Percentiles rank a stretch among this genome's conserved stretches.
These are phyloP conservation scores for Abelmoschus esculentus DNA, from an alignment of 345 rosid genomes.

Conservation along the genomic window DNA sequence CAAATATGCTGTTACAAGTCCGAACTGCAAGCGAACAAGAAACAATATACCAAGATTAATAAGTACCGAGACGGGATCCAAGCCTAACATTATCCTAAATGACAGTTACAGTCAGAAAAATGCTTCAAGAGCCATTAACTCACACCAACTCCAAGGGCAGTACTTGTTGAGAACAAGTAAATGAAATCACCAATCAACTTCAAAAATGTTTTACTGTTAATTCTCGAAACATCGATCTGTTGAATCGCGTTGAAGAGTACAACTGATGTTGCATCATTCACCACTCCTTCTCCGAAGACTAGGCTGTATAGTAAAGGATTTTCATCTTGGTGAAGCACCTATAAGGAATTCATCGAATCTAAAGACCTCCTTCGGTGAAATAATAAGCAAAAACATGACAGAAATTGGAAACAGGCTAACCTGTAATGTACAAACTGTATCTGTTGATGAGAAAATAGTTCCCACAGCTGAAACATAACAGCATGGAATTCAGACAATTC, in stretches of 20 bases:
- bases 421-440: constrained; percentile 94
- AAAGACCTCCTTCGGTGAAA: not conserved
- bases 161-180: constrained; percentile 72
- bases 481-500: constrained; percentile 11
- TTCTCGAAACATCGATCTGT: constrained; percentile 50
- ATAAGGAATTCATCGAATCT: not conserved
- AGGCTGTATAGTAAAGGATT: constrained; percentile 77
- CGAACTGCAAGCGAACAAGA: constrained; percentile 40
- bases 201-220: constrained; percentile 37
- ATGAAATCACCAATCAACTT: constrained; percentile 50
- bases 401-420: constrained; percentile 24
- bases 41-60: constrained; percentile 2
- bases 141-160: constrained; percentile 62
- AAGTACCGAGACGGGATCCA: not conserved
- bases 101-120: not conserved
- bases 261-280: constrained; percentile 86
- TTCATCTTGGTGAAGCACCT: constrained; percentile 91
- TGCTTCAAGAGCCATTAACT: constrained; percentile 19
- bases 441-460: constrained; percentile 84
- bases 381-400: not conserved
- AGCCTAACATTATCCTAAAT: not conserved
- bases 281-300: constrained; percentile 97
- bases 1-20: constrained; percentile 55
- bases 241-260: constrained; percentile 79
- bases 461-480: constrained; percentile 58